Evolutionary conservation across 208 protist species (phyloP), one percentile per base, ranked within the genome.

Genomic region (Trypanosoma platydactyli): DNA sequence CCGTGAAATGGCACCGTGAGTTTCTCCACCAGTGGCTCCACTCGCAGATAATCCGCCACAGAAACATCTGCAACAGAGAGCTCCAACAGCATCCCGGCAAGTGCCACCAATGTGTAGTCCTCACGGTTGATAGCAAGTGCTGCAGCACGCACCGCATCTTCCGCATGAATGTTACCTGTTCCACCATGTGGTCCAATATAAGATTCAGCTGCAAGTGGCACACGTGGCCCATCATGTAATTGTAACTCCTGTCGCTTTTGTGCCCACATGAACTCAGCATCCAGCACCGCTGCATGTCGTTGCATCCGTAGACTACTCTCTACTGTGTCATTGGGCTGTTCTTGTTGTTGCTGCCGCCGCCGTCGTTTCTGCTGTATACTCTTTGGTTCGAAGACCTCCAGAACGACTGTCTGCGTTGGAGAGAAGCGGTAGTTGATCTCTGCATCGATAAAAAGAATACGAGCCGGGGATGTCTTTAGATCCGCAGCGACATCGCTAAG

Each of bases 381-480:
- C 7, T 78, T 54, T 27, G 79, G 81, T 52, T 85, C 64, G 75
- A 83, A 94, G 16, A 42, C 59, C 72, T 94, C 86, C 52, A 92
- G 41, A 25, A 94, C 73, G 18, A 94, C 59, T 29, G 79, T 89
- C 63, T 92, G 86, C 35, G 73, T 66, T 4, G 86, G 79, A 0
- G 68, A 73, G 64, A 81, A 92, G 33, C 89, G 86, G 49, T 89
- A 91, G 71, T 91, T 92, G 18, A 94, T 76, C 71, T 94, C 86
- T 5, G 80, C 65, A 59, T 94, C 89, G n/a, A 94, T 64, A 55
- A 92, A 91, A 13, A 94, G 62, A n/a, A 94, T 77, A 33, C 86
- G 85, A 12, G 44, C 52, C 3, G 77, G 65, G 7, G 70, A 70
- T 24, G 69, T 72, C n/a, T 79, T 61, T 20, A 68, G 54, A 24